A percentile compares a stretch with the other conserved stretches of the same genome.
Conservation (phyloP, 2,329 filamentous ascomycete species). For the Trichoderma polysporum region DNA sequence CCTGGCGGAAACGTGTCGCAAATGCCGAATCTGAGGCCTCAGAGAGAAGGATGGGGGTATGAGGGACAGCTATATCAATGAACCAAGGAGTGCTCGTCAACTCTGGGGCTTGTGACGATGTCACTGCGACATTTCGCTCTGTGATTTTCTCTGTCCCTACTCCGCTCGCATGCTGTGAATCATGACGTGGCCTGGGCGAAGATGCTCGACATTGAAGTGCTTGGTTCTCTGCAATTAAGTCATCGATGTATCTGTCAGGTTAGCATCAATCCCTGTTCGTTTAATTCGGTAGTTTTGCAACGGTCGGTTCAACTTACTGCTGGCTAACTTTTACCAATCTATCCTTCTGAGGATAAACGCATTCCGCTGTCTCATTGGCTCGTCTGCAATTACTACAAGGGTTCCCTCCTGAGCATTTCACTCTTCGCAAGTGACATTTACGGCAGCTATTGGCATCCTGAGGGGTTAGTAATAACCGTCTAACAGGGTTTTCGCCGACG, state of each 20-base stretch:
- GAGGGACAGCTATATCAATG: conserved; percentile 17
- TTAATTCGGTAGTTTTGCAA: neutral
- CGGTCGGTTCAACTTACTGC: neutral
- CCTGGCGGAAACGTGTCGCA: conserved; percentile 38
- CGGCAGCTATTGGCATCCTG: neutral
- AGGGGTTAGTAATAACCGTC: neutral
- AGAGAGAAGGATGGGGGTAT: conserved; percentile 37
- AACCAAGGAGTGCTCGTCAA: neutral
- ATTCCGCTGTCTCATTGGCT: neutral
- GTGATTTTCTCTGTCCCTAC: neutral
- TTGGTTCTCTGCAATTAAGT: neutral
- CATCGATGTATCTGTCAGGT: neutral
- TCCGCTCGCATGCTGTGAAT: neutral
- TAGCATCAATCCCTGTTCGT: neutral
- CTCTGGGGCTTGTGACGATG: neutral
- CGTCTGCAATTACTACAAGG: too few species aligned
- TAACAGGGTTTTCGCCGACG: neutral
- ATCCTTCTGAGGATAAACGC: neutral
- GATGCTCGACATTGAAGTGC: neutral
- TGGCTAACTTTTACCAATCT: neutral
- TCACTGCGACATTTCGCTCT: neutral
- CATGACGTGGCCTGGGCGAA: neutral
- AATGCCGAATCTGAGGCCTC: conserved; percentile 40
- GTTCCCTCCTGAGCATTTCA: neutral
- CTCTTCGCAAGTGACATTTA: neutral